Base-by-base conservation (phyloP, 2,329 filamentous ascomycete genomes). In the Trichoderma semiorbis region DNA sequence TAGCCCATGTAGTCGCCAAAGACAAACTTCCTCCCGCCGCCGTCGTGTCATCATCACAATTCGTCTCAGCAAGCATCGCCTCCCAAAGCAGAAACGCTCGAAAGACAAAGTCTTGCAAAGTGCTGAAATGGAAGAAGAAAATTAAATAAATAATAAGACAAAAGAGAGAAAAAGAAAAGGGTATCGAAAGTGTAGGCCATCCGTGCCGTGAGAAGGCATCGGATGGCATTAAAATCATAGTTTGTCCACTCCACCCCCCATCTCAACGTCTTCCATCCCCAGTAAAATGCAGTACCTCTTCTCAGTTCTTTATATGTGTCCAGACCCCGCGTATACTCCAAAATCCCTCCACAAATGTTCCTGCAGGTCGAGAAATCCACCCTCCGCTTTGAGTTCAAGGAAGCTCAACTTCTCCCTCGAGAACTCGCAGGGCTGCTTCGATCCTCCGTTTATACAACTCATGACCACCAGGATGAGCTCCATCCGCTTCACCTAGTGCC, bases 381-480 rank as follows among this genome's bases (percentile, higher is more conserved):
- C 18, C 7, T 7, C 21, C 14, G 14, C 1, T 14, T 53, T 21
- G 8, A 21, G 26, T 32, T 73, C 68, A 71, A 24, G 62, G 43
- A 28, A 34, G 34, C 71, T 74, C 69, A 67, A 70, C 32, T 16
- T 72, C 86, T 6, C 93, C 93, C 75, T 95, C 93, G 34, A 97
- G 84, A 4, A 93, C 87, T 67, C 88, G 86, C 72, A 90, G 89
- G 6, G 94, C 94, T 67, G 90, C 88, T 75, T 97, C 93, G 65
- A 97, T 86, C 75, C 92, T 86, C 74, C 92, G 85, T 72, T 93
- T 85, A 80, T 92, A 90, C 72, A 91, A 85, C 69, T 91, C 85
- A 71, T 90, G 85, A 64, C 86, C 87, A 75, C 93, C 88, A 73
- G 88, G 81, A 75, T 85, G 85, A 72, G 86, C 81, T 74, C 82